Evolutionary conservation across 805 yeast species (phyloP), one percentile per base, ranked within the genome.

Genomic region (Torulaspora quercuum): DNA sequence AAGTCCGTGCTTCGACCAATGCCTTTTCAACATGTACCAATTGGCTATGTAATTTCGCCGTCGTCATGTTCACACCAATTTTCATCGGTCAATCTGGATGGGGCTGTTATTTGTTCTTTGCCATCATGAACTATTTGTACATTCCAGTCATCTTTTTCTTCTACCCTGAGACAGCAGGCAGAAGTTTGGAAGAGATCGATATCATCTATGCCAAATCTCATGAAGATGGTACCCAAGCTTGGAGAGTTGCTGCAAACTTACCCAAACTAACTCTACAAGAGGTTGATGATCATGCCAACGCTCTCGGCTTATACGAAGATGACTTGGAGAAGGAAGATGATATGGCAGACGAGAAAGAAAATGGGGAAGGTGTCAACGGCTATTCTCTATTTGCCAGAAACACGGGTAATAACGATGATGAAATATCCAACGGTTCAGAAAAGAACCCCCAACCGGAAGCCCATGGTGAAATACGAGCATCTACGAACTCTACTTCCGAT

Each of bases 131-230:
- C 66, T 70, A 72, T 53, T 44, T 68, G 29, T 80, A 76, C 65
- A 60, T 77, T 36, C 84, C 86, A 20, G 63, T 80, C 42, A 76
- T 76, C 44, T 78, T 64, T 70, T 72, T 80, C 64, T 75, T 71
- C 61, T 82, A 79, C 59, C 90, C 89, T 26, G 90, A 82, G 65
- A 81, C 88, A 28, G 77, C 82, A 20, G 86, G 87, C 33, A 73
- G 86, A 58, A 70, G 82, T 24, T 70, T 82, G 61, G 89, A 82
- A 60, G 86, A 80, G 54, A 74, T 82, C 57, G 89, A 82, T 56
- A 78, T 79, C 53, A 78, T 82, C 38, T 76, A 64, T 25, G 55
- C 55, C 29, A 51, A 51, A 39, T 48, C 60, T n/a, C 61, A 70
- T 47, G 69, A 62, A 29, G 88, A 82, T 43, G 69, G 70, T 33